Evolutionary conservation across 192 early-diverging fungal species (phyloP), one percentile per base, ranked within the genome.

Genomic region (Linnemannia exigua): DNA sequence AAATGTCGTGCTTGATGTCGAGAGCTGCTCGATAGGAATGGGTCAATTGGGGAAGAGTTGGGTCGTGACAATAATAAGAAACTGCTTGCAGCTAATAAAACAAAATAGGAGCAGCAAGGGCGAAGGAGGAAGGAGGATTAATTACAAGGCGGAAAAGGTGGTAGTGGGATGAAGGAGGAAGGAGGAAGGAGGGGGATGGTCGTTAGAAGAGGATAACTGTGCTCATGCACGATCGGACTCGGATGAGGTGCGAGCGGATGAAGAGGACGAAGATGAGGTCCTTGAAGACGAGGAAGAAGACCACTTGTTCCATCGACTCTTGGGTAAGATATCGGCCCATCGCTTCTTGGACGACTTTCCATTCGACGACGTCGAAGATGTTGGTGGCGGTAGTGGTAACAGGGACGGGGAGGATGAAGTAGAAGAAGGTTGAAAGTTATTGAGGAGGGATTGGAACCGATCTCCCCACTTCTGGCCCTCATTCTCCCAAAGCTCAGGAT

Each of bases 401-500:
- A 31, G 31, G 58, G 28, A 11, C 12, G 58, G 25, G 5, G 52
- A 63, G 7, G 58, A 28, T 28, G 58, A 33, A 28, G 58, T 4
- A 16, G 58, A 25, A 12, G 22, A 37, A 19, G 74, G 54, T 17
- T 79, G 84, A 41, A 86, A 80, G 38, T 76, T 86, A 28, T 74
- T 78, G n/a, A 86, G 31, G 19, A 86, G 70, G 33, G 35, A 37
- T 41, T 86, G 84, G 58, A 86, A 77, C 3, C 79, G 84, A 74
- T 86, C 84, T 8, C 77, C 79, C 84, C 84, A 86, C 50, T 86
- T 86, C 28, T 67, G 74, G 38, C 79, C 75, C 28, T 86, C 58
- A 17, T 35, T 72, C 51, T 79, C 75, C 77, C 83, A 79, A n/a
- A 67, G 77, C 50, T 77, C 72, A 1, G 77, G 73, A 33, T 79